Evolutionary conservation across 2,329 filamentous ascomycete genomes (phyloP).

Genomic region (Colletotrichum nymphaeae): DNA sequence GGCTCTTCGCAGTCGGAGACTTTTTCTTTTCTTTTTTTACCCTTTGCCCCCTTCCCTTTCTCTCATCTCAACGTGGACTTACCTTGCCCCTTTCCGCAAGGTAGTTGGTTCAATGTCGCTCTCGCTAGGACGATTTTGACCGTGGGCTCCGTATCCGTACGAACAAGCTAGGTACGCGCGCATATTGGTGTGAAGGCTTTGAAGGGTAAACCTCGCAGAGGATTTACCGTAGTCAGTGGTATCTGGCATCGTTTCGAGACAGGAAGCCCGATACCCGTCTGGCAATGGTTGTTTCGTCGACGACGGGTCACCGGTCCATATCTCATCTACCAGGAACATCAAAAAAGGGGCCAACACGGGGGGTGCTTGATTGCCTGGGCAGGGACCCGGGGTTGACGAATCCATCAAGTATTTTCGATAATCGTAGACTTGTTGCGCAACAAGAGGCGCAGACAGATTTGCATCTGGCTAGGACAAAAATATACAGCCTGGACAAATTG

Average conservation of each 20-base stretch:
- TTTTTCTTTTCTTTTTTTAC: conserved; percentile 14
- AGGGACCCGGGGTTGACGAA: conserved; percentile 15
- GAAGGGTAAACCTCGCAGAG: no score
- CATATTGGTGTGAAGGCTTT: no score
- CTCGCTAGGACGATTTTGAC: not conserved
- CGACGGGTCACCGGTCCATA: conserved; percentile 27
- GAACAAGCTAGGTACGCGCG: not conserved
- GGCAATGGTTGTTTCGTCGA: conserved; percentile 29
- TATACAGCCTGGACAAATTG: no score
- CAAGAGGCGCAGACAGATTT: not conserved
- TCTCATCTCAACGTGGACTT: not conserved
- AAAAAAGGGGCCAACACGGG: conserved; percentile 26
- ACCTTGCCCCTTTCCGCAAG: not conserved
- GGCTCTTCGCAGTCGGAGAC: conserved; percentile 19
- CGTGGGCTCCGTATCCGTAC: not conserved
- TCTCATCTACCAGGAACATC: conserved; percentile 29
- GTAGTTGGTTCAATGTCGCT: not conserved
- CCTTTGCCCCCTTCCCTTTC: conserved; percentile 1
- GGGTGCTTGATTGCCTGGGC: conserved; percentile 16
- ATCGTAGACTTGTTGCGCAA: not conserved
- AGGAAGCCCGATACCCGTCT: conserved; percentile 18
- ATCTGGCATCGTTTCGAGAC: conserved; percentile 20
- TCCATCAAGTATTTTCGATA: not conserved
- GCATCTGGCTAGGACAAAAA: not conserved
- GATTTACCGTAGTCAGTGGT: not conserved